Evolutionary conservation across 176 grass and related monocot genomes (phyloP).

Genomic region (Otatea glauca): DNA sequence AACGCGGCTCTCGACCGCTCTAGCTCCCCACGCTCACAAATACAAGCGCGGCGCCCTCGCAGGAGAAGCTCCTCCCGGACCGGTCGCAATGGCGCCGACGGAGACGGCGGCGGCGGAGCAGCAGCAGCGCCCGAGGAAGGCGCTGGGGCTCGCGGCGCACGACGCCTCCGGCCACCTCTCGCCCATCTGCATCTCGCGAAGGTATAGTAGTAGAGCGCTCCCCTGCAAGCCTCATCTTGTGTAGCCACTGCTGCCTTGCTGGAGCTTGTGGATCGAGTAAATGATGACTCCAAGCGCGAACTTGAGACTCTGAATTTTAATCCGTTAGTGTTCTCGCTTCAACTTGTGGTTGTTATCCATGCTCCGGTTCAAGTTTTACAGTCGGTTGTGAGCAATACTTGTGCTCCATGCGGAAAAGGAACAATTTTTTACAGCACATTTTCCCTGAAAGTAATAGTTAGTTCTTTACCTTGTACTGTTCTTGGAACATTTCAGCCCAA

Average conservation of each 20-base stretch:
- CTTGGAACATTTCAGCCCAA: no score
- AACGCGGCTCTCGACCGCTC: neutral
- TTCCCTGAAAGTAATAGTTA: no score
- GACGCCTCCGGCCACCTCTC: slow-evolving; percentile 69
- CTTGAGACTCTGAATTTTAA: neutral
- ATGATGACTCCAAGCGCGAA: no score
- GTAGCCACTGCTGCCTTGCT: neutral
- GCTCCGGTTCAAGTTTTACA: neutral
- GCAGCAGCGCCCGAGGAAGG: slow-evolving; percentile 56
- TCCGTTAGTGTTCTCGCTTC: neutral
- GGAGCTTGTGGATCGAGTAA: neutral
- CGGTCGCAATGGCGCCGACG: slow-evolving; percentile 42
- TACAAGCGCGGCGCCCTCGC: neutral
- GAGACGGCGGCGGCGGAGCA: slow-evolving; percentile 37
- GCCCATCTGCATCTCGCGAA: slow-evolving; percentile 61
- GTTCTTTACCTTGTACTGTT: no score
- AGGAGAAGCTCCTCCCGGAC: neutral
- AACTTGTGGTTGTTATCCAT: neutral
- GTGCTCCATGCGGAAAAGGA: neutral
- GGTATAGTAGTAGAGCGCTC: slow-evolving; percentile 42
- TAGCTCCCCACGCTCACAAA: accelerated
- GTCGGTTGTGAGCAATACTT: neutral
- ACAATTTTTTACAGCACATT: no score
- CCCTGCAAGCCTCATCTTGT: neutral
- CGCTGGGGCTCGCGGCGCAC: slow-evolving; percentile 59